Conservation (phyloP, 768 basidiomycete genomes). For the Crucibulum laeve region DNA sequence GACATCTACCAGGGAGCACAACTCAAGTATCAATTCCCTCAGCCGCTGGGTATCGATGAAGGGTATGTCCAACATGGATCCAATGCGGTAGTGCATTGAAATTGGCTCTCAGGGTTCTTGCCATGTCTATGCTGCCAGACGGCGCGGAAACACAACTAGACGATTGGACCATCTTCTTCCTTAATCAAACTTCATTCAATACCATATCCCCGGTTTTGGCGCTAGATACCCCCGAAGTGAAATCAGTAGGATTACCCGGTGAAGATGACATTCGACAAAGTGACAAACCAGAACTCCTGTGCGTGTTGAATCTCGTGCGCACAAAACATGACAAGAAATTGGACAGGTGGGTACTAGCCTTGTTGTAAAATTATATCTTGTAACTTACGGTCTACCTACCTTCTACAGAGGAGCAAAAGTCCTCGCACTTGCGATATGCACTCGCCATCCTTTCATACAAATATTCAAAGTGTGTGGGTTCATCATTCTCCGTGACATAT, state of each 20-base stretch:
- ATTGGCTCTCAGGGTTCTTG: constrained; percentile 61
- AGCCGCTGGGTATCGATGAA: constrained; percentile 91
- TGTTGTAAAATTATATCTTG: constrained; percentile 1
- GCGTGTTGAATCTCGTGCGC: constrained; percentile 86
- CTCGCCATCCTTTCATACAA: constrained; percentile 90
- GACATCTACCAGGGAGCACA: constrained; percentile 94
- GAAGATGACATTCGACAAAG: constrained; percentile 20
- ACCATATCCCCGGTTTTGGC: constrained; percentile 81
- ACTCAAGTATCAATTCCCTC: constrained; percentile 93
- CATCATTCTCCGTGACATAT: background rate
- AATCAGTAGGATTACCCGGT: constrained; percentile 28
- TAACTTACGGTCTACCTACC: background rate
- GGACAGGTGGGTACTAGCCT: constrained; percentile 50
- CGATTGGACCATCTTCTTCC: constrained; percentile 98
- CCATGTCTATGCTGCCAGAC: constrained; percentile 98
- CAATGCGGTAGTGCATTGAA: constrained; percentile 7
- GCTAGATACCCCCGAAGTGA: constrained; percentile 51
- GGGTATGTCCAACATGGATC: constrained; percentile 49
- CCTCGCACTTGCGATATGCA: constrained; percentile 92
- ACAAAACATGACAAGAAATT: constrained; percentile 87
- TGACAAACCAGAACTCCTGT: constrained; percentile 58
- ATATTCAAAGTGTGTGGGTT: constrained; percentile 75
- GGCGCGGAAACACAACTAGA: constrained; percentile 93
- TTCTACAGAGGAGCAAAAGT: constrained; percentile 80
- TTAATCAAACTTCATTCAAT: constrained; percentile 91